phyloP scores from a whole-genome alignment of 1,284 basidiomycete species.

The Irpex sp. region DNA sequence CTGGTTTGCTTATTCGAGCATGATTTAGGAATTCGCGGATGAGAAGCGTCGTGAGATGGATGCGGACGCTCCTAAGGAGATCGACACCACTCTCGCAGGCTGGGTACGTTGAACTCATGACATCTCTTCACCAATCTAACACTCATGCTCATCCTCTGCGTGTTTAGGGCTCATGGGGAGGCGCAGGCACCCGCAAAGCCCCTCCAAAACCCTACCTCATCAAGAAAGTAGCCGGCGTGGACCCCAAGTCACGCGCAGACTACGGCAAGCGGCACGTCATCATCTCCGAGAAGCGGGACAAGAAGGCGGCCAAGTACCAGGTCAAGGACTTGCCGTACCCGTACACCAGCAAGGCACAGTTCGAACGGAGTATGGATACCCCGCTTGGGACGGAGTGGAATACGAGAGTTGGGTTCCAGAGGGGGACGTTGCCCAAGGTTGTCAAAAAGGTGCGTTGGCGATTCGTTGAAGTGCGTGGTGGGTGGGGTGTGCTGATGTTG shows the following conservation, averaged over 20 bases:
- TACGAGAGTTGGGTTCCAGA: conserved; percentile 84
- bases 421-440: conserved; percentile 78
- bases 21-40: conserved; percentile 74
- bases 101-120: conserved; percentile 61
- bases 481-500: not conserved
- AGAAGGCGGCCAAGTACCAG: conserved; percentile 87
- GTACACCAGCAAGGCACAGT: conserved; percentile 86
- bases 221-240: conserved; percentile 81
- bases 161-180: conserved; percentile 88
- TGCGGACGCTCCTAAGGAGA: conserved; percentile 71
- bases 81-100: conserved; percentile 87
- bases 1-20: conserved; percentile 36
- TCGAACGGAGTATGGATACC: conserved; percentile 76
- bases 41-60: conserved; percentile 80
- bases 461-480: not conserved
- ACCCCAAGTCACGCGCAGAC: conserved; percentile 78
- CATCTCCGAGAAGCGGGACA: conserved; percentile 91
- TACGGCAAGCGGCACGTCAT: conserved; percentile 85
- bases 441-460: conserved; percentile 73
- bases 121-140: not conserved
- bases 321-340: conserved; percentile 91
- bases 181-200: conserved; percentile 61
- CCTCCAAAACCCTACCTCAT: conserved; percentile 64
- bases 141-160: not conserved
- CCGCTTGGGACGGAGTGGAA: conserved; percentile 95